These are phyloP conservation scores for Naganishia sp. DNA, from an alignment of 1,284 basidiomycete species.

Conservation along the genomic window DNA sequence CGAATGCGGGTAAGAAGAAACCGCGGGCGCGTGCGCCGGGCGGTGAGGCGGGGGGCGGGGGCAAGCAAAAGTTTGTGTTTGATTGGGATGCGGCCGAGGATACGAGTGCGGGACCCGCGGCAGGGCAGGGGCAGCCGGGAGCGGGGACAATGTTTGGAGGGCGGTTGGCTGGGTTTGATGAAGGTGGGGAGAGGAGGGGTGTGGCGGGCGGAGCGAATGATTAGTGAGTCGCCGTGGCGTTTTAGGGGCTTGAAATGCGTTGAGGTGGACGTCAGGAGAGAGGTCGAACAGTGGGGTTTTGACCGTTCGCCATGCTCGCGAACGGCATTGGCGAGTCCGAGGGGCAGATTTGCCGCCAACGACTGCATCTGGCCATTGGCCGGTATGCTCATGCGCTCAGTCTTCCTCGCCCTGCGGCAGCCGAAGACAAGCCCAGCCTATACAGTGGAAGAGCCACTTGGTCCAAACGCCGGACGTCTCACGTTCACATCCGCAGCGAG, in stretches of 20 bases:
- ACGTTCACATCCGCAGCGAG: too few species aligned
- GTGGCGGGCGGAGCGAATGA: constrained; percentile 42
- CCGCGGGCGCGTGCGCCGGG: constrained; percentile 75
- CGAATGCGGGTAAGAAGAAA: constrained; percentile 68
- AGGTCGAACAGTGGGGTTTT: too few species aligned
- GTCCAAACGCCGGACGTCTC: too few species aligned
- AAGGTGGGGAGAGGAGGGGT: constrained; percentile 59
- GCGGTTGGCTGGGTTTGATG: constrained; percentile 82
- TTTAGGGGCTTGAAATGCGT: neutral
- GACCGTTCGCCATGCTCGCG: too few species aligned
- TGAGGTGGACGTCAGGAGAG: neutral
- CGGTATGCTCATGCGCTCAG: too few species aligned
- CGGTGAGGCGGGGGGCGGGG: constrained; percentile 65
- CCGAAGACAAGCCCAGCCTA: too few species aligned
- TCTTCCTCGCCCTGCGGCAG: too few species aligned
- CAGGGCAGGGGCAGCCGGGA: constrained; percentile 58
- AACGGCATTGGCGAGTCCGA: too few species aligned
- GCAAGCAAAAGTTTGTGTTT: constrained; percentile 85
- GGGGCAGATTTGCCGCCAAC: too few species aligned
- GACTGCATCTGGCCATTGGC: too few species aligned
- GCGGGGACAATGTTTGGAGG: constrained; percentile 82
- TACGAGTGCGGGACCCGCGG: constrained; percentile 60
- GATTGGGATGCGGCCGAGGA: constrained; percentile 96
- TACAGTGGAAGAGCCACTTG: too few species aligned
- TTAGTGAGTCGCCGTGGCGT: constrained; percentile 38